phyloP scores from a whole-genome alignment of 2,329 filamentous ascomycete genomes.

The Torrubiellomyces zombiae region DNA sequence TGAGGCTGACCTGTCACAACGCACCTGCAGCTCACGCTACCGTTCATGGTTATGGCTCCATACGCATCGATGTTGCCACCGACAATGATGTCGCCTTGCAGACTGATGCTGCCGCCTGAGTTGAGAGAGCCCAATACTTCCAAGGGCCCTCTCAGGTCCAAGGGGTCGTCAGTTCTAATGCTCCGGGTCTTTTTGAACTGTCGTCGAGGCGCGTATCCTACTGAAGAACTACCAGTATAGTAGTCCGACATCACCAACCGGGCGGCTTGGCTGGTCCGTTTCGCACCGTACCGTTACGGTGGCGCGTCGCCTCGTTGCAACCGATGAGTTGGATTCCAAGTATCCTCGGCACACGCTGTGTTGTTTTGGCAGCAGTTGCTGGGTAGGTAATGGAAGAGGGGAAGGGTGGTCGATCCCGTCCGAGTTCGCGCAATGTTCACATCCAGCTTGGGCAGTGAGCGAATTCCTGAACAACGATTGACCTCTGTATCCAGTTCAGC shows the following conservation, averaged over 20 bases:
- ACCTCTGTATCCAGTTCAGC: no score
- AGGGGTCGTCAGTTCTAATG: conserved; percentile 24
- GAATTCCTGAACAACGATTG: no score
- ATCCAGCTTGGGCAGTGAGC: no score
- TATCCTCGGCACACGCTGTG: neutral
- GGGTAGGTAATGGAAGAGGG: no score
- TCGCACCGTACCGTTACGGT: no score
- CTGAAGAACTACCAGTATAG: conserved; percentile 10
- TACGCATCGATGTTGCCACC: conserved; percentile 29
- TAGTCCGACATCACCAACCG: conserved; percentile 11
- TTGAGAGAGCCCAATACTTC: conserved; percentile 30
- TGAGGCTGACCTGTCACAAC: conserved; percentile 6
- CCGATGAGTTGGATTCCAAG: no score
- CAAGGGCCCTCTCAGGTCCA: conserved; percentile 25
- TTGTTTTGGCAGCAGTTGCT: no score
- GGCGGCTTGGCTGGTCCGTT: no score
- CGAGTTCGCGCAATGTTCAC: no score
- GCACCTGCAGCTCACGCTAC: conserved; percentile 25
- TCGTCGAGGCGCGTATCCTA: conserved; percentile 7
- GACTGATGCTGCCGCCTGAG: conserved; percentile 25
- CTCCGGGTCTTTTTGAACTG: conserved; percentile 17
- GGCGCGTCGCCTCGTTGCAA: no score
- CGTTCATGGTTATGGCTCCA: conserved; percentile 23
- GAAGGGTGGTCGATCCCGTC: no score
- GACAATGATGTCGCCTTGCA: conserved; percentile 27